Base-by-base conservation (phyloP, 2,329 filamentous ascomycete genomes). In the Stagonosporopsis tanaceti region DNA sequence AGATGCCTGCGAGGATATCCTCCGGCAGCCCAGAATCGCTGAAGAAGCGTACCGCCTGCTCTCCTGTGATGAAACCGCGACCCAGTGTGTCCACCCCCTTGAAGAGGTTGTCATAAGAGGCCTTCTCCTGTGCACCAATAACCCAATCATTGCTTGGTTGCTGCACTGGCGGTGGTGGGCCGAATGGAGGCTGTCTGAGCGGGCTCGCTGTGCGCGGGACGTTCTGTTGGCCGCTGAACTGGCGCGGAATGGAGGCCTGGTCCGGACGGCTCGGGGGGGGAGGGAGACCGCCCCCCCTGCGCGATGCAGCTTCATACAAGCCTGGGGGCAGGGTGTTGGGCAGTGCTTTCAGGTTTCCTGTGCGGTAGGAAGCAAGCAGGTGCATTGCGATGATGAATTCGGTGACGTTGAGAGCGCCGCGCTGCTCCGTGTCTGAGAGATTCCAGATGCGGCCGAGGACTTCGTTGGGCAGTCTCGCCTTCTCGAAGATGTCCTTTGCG, bases 381-480 rank as follows among this genome's bases (percentile, higher is more conserved):
- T 99, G 95, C 95, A 99, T 99, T 42, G 95, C 95, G 71, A 99
- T 96, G 72, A 97, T 91, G 75, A 99, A 99, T 70, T 98, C 95
- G 14, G 93, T 94, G 67, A 89, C 84, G 56, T 93, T 90, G 34
- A 99, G 83, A 30, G 90, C 88, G 47, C 95, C 95, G 50, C 93
- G 88, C 78, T 97, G 93, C 77, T 97, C 93, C 0, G 92, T 95
- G 75, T 99, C 95, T 22, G 93, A 90, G 60, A 99, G 84, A 68
- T 91, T 93, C 95, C 95, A 99, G 80, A 99, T 97, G 65, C 90
- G 88, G n/a, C 93, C 93, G 30, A 99, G 83, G 11, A 91, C 85
- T 67, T 98, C 93, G 74, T 96, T 97, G 5, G 94, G 90, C 61
- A 99, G 80, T 53, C 90, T 88, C 1, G 94, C 94, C 74, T 93